Evolutionary conservation across 1,284 basidiomycete species (phyloP), one percentile per base, ranked within the genome.

Genomic region (Sporisorium graminicola): DNA sequence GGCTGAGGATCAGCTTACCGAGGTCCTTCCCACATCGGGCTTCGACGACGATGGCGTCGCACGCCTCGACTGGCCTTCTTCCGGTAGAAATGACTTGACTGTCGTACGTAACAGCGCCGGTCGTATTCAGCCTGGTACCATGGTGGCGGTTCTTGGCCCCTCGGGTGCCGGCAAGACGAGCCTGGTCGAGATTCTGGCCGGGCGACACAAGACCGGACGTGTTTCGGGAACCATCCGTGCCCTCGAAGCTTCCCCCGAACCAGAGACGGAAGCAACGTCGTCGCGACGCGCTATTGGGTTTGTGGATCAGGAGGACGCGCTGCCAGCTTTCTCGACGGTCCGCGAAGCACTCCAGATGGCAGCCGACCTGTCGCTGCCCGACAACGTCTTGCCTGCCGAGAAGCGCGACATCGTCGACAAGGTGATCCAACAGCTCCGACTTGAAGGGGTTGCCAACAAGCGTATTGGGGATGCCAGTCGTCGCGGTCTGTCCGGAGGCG

Each of bases 131-230:
- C 75, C 81, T 1, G 81, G 81, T 5, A 43, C 46, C 22, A 80
- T 82, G 66, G 65, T 77, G 3, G 75, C 77, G 18, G 62, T 82
- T 16, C 76, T 82, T 1, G 81, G 81, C 16, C 73, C 81, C 26
- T 72, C 66, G 9, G 80, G 80, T 26, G 80, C 80, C 7, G 80
- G 80, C 33, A 82, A 82, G 61, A 79, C 74, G 8, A 80, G 74
- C 13, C 58, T 82, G 12, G 72, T 82, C 46, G 80, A 82, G 37
- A 66, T 82, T 22, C 64, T 82, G 10, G 79, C 77, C 2, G 80
- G 80, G 4, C 63, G 74, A 18, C 58, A 77, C 55, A 82, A 80
- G 63, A 35, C 53, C n/a, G 80, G 79, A 5, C 40, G 33, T 22
- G 43, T 76, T 7, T 65, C 56, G 5, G 81, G 81, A 1, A 55